A percentile compares a stretch with the other conserved stretches of the same genome.
Conservation (phyloP, 768 basidiomycete genomes). For the Pisolithus marmoratus region DNA sequence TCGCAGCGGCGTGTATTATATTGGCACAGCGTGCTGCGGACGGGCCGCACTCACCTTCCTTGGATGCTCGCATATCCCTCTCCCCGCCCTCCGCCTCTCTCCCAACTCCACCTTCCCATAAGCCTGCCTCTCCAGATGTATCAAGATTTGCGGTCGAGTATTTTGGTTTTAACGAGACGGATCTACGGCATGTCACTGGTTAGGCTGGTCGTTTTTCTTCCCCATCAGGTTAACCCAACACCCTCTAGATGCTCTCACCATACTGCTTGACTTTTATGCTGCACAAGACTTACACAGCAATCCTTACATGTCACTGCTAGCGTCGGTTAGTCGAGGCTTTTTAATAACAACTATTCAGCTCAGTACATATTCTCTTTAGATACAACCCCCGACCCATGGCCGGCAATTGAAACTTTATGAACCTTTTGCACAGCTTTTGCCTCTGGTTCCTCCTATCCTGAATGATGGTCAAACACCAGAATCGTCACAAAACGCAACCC, state of each 20-base stretch:
- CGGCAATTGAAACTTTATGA: slow-evolving; percentile 36
- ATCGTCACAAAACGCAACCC: slow-evolving; percentile 54
- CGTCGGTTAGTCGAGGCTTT: slow-evolving; percentile 38
- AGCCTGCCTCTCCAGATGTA: slow-evolving; percentile 65
- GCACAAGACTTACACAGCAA: slow-evolving; percentile 50
- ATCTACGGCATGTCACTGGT: slow-evolving; percentile 61
- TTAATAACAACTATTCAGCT: background rate
- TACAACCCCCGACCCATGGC: slow-evolving; percentile 42
- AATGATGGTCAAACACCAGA: slow-evolving; percentile 45
- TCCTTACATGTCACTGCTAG: slow-evolving; percentile 46
- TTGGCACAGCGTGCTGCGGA: slow-evolving; percentile 69
- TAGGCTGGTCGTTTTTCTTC: slow-evolving; percentile 8
- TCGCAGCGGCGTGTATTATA: slow-evolving; percentile 73
- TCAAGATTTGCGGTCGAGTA: slow-evolving; percentile 63
- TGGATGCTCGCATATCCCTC: slow-evolving; percentile 68
- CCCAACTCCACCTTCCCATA: slow-evolving; percentile 76
- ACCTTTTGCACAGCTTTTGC: slow-evolving; percentile 31
- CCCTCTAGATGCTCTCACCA: slow-evolving; percentile 50
- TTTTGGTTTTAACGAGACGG: slow-evolving; percentile 55
- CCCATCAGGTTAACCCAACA: background rate
- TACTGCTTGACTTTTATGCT: slow-evolving; percentile 69
- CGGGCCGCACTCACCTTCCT: slow-evolving; percentile 66
- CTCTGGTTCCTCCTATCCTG: slow-evolving; percentile 19
- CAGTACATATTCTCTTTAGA: slow-evolving; percentile 29
- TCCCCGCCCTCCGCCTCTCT: slow-evolving; percentile 70